These are phyloP conservation scores for Euryodendron excelsum DNA, from an alignment of 148 eudicot species.

Conservation along the genomic window DNA sequence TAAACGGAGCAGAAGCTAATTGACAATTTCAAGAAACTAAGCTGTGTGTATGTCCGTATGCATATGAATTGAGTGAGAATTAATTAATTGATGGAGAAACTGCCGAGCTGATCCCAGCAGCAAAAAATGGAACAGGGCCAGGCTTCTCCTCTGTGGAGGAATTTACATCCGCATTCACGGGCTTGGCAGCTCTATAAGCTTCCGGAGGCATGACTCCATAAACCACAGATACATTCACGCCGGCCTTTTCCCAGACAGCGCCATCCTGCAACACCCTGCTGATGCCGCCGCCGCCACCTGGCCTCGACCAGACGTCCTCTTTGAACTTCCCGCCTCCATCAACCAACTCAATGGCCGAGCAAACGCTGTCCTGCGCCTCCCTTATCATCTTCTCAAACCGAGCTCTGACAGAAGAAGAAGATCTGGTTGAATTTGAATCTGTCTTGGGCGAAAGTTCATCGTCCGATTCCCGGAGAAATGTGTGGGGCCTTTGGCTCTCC, in stretches of 20 bases:
- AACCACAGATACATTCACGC: slow-evolving; percentile 84
- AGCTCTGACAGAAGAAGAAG: slow-evolving; percentile 41
- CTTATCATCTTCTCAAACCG: slow-evolving; percentile 91
- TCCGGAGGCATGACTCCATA: slow-evolving; percentile 97
- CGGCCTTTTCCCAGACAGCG: slow-evolving; percentile 80
- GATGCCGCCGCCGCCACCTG: slow-evolving; percentile 96
- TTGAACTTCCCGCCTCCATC: slow-evolving; percentile 76
- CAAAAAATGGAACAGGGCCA: slow-evolving; percentile 87
- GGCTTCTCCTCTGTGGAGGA: slow-evolving; percentile 41
- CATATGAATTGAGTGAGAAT: background rate
- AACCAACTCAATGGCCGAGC: slow-evolving; percentile 69
- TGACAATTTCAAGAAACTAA: background rate
- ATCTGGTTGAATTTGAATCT: background rate
- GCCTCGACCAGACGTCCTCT: slow-evolving; percentile 91
- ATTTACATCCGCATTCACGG: slow-evolving; percentile 33
- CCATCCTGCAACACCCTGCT: slow-evolving; percentile 96
- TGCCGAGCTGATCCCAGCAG: slow-evolving; percentile 97
- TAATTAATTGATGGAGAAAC: too few relatives aligned
- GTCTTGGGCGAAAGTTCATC: slow-evolving; percentile 9
- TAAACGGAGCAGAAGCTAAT: too few relatives aligned
- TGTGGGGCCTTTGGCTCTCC: slow-evolving; percentile 58
- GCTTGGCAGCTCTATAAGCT: slow-evolving; percentile 93
- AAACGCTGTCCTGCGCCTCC: slow-evolving; percentile 66
- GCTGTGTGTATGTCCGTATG: background rate
- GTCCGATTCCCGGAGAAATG: slow-evolving; percentile 70